These are phyloP conservation scores for Hypomyces rosellus DNA, from an alignment of 2,329 filamentous ascomycete genomes.

Conservation along the genomic window DNA sequence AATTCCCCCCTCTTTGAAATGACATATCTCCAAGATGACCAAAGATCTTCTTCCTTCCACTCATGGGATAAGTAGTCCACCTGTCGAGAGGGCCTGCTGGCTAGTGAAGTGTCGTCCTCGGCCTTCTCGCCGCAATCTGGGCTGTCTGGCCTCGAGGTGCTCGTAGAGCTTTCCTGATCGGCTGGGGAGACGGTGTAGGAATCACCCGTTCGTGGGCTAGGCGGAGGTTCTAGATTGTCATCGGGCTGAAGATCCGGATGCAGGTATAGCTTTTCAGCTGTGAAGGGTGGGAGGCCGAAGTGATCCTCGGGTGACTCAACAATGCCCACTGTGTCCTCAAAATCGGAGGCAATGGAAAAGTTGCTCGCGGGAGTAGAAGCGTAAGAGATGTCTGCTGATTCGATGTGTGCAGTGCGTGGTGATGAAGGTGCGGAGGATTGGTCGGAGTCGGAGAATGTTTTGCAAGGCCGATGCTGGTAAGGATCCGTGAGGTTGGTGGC, in stretches of 20 bases:
- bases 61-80: conserved; percentile 94
- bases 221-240: conserved; percentile 42
- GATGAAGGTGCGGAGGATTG: conserved; percentile 52
- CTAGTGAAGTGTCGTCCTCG: conserved; percentile 73
- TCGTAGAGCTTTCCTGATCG: conserved; percentile 46
- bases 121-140: conserved; percentile 54
- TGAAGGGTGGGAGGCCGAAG: conserved; percentile 40
- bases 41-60: conserved; percentile 94
- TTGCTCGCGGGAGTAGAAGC: conserved; percentile 59
- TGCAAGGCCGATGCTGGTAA: conserved; percentile 38
- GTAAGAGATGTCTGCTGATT: conserved; percentile 51
- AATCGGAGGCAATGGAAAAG: conserved; percentile 54
- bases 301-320: conserved; percentile 41
- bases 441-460: conserved; percentile 40
- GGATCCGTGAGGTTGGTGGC: conserved; percentile 41
- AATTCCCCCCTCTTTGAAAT: conserved; percentile 73
- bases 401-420: conserved; percentile 44
- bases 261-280: conserved; percentile 40
- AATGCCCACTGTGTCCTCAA: conserved; percentile 42
- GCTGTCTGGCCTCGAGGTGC: conserved; percentile 51
- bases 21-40: conserved; percentile 94
- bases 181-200: conserved; percentile 48
- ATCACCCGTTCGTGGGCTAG: conserved; percentile 43
- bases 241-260: conserved; percentile 24
- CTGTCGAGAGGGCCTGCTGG: conserved; percentile 71